Evolutionary conservation across 805 yeast species (phyloP).

Genomic region (Priceomyces carsonii): DNA sequence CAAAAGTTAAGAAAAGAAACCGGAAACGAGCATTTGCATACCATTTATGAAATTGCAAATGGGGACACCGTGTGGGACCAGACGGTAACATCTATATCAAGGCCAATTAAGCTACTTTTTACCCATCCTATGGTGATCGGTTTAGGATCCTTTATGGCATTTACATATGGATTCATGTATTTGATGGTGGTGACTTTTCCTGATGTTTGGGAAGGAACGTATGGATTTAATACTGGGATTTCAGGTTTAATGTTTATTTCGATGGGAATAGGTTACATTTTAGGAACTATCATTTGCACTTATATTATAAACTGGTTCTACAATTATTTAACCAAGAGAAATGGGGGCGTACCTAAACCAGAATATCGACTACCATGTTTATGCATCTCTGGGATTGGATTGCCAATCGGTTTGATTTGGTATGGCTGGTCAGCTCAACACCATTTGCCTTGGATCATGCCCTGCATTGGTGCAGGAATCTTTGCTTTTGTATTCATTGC

Average conservation of each 20-base stretch:
- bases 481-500: constrained; percentile 62
- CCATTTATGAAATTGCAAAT: constrained; percentile 61
- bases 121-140: constrained; percentile 67
- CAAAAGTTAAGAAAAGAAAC: constrained; percentile 48
- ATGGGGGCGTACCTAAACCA: constrained; percentile 59
- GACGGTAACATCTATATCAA: constrained; percentile 45
- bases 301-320: constrained; percentile 43
- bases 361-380: constrained; percentile 59
- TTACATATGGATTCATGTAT: constrained; percentile 66
- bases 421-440: constrained; percentile 72
- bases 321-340: constrained; percentile 33
- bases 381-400: constrained; percentile 48
- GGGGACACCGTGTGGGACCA: constrained; percentile 44
- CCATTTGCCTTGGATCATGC: constrained; percentile 61
- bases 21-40: constrained; percentile 57
- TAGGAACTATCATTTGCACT: constrained; percentile 54
- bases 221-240: constrained; percentile 49
- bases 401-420: constrained; percentile 65
- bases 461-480: constrained; percentile 58
- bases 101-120: constrained; percentile 55
- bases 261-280: constrained; percentile 53
- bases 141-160: constrained; percentile 63
- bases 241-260: constrained; percentile 62
- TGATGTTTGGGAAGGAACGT: constrained; percentile 44
- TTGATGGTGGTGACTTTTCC: constrained; percentile 64